Conservation (phyloP, 768 basidiomycete species). For the Strobilomyces dryophilus region DNA sequence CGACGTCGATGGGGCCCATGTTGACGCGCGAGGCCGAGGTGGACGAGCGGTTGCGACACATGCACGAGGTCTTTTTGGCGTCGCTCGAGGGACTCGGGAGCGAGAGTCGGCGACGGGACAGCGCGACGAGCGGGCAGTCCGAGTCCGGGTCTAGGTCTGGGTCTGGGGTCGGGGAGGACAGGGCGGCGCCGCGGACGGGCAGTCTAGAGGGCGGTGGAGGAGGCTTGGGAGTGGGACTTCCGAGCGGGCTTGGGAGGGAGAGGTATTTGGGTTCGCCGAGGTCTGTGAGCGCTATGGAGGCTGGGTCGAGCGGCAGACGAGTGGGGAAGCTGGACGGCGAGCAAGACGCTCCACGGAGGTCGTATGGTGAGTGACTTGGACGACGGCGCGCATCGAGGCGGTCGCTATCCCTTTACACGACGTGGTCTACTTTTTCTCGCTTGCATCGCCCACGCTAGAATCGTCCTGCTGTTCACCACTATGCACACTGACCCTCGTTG, state of each 20-base stretch:
- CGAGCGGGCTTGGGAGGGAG: conserved; percentile 20
- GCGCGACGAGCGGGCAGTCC: conserved; percentile 3
- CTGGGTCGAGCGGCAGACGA: conserved; percentile 23
- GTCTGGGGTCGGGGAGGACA: conserved; percentile 9
- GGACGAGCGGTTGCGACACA: conserved; percentile 55
- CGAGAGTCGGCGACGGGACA: conserved; percentile 26
- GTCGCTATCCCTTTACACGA: no score
- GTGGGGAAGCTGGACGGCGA: conserved; percentile 36
- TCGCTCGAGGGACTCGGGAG: conserved; percentile 58
- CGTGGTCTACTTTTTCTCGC: no score
- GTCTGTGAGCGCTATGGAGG: conserved; percentile 24
- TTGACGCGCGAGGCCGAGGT: conserved; percentile 64
- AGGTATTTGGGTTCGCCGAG: conserved; percentile 30
- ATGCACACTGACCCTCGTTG: conserved; percentile 3
- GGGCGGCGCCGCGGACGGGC: conserved; percentile 6
- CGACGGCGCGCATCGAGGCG: background rate
- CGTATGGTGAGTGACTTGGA: conserved; percentile 3
- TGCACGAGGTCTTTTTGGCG: conserved; percentile 66
- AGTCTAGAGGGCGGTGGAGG: conserved; percentile 5
- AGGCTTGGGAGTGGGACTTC: conserved; percentile 8
- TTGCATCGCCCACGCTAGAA: no score
- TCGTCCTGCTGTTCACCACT: background rate
- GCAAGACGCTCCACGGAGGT: conserved; percentile 18
- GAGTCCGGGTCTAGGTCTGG: conserved; percentile 13
- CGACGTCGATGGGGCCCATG: conserved; percentile 43